Evolutionary conservation across 2,329 filamentous ascomycete genomes (phyloP), one percentile per base, ranked within the genome.

Genomic region (Diplocarpon rosae): DNA sequence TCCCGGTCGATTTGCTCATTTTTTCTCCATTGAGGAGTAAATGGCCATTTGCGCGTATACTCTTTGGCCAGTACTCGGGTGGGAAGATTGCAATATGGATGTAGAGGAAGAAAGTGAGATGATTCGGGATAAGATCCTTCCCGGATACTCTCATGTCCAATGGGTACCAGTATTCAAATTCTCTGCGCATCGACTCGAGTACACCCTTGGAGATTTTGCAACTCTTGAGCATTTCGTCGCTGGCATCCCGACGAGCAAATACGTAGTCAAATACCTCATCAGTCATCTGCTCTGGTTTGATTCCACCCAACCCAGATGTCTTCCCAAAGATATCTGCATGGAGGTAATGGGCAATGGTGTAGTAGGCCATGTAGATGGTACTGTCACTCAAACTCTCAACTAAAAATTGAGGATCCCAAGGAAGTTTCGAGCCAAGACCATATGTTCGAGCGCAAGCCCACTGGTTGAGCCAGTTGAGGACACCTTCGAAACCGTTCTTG

Each of bases 81-180:
- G 80, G 77, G 73, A 95, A 96, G 35, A 98, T 74, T 10, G 92
- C 92, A 52, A 92, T 66, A 65, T 96, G 92, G 55, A 90, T 83
- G 69, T 96, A 96, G 43, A 96, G 74, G 74, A 85, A 92, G 72
- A 96, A 95, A 11, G 88, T 95, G 59, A 98, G 70, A 66, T 96
- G 92, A 68, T 94, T 95, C 51, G 85, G 82, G 56, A 94, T 89
- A 52, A 95, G 70, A 62, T 95, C 90, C 71, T 96, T 96, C 56
- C 90, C 92, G 30, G 84, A 92, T 34, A 85, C 80, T 57, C 88
- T 76, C 55, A 95, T 71, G 59, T 96, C 90, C 41, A 96, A 71
- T 33, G 92, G 92, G 65, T 96, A 98, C 72, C 87, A 96, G 74
- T 95, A 98, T 64, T 92, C 83, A 58, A 96, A 96, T 58, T 94